Evolutionary conservation across 2,329 filamentous ascomycete species (phyloP), one percentile per base, ranked within the genome.

Genomic region (Cryoendolithus antarcticus): DNA sequence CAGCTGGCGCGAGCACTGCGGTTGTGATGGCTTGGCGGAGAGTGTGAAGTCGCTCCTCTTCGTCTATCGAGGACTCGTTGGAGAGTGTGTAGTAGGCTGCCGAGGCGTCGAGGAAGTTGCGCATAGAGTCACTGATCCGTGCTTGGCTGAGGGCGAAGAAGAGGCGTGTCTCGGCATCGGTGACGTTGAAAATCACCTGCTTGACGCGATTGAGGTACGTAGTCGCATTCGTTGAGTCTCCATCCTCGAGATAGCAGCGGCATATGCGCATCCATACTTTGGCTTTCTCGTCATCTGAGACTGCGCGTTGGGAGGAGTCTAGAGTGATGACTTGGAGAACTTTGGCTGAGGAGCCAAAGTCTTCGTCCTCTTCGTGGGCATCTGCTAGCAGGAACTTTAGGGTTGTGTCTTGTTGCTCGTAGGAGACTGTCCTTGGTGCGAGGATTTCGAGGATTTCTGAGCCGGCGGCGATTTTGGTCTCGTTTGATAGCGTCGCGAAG

Each of bases 171-270:
- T 82, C 74, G 30, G 78, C 74, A 58, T 94, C 78, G 24, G 72
- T 65, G 27, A 94, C 77, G 46, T 74, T 79, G 65, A 84, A 77
- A 58, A 94, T 86, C 49, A 95, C 72, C 57, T 91, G 89, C 65
- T 95, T 96, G 62, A 93, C 82, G 62, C 89, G 88, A 70, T 95
- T 95, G 53, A 98, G 72, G 58, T 88, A 93, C 31, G 74, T 75
- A 58, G 93, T 86, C 32, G 91, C 91, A 29, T 75, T 72, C 1
- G 81, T 86, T 6, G 85, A 82, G 63, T 96, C 88, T 58, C 94
- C 89, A 35, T 88, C 85, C 65, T 98, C 89, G 45, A 98, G 75
- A 59, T 91, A 93, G 67, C 93, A 82, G 45, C 91, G 77, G 57
- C 93, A 86, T 56, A 98, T 94, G 43, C 89, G 83, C 50, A 96